phyloP scores from a whole-genome alignment of 2,329 filamentous ascomycete genomes.

The Penicillium sp. region DNA sequence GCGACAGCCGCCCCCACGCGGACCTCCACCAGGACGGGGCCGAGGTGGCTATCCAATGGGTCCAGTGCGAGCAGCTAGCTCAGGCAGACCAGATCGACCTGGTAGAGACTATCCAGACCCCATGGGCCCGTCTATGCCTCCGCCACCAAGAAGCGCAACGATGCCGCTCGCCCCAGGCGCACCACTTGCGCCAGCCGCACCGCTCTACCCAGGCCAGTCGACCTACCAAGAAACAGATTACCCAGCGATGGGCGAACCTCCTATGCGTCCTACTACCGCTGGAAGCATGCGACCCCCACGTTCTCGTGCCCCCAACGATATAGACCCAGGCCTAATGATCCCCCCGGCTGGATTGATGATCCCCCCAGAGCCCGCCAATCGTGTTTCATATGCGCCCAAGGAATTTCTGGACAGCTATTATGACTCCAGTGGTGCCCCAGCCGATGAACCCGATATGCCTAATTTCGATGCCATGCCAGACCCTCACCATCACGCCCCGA shows the following conservation, averaged over 20 bases:
- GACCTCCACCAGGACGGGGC: conserved; percentile 24
- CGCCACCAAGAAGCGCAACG: conserved; percentile 39
- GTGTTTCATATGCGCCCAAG: conserved; percentile 32
- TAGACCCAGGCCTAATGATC: conserved; percentile 19
- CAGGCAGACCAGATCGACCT: conserved; percentile 24
- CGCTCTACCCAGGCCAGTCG: conserved; percentile 36
- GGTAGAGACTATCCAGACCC: conserved; percentile 31
- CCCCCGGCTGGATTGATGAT: conserved; percentile 18
- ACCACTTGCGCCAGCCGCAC: conserved; percentile 14
- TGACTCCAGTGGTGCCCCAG: conserved; percentile 44
- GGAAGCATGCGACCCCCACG: conserved; percentile 23
- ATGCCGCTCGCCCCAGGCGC: conserved; percentile 30
- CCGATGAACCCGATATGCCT: conserved; percentile 59
- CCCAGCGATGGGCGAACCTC: conserved; percentile 18
- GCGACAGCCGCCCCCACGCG: conserved; percentile 27
- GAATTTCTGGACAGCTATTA: conserved; percentile 54
- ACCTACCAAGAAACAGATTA: conserved; percentile 35
- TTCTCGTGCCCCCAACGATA: conserved; percentile 29
- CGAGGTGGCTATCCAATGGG: conserved; percentile 26
- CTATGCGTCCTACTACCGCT: conserved; percentile 29
- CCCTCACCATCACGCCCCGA: conserved; percentile 24
- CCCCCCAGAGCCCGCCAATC: conserved; percentile 22
- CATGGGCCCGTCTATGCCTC: conserved; percentile 29
- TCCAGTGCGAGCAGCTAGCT: conserved; percentile 30
- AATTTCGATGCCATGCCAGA: conserved; percentile 60